Conservation (phyloP, 495 filamentous ascomycete species). For the Thozetella sp. region DNA sequence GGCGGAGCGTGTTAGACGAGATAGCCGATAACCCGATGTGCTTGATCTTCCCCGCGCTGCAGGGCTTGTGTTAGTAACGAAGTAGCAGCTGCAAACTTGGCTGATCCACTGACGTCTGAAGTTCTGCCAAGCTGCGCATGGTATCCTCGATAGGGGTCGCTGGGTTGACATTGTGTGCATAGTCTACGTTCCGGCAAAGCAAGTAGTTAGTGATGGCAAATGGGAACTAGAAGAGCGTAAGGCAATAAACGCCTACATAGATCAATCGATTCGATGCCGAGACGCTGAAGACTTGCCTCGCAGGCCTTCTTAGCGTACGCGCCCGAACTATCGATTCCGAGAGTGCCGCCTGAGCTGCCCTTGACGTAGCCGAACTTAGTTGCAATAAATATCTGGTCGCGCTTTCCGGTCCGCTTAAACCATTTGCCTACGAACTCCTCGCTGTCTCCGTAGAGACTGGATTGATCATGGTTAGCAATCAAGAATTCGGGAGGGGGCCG, state of each 20-base stretch:
- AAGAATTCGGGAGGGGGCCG: conserved; percentile 18
- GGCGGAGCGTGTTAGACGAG: conserved; percentile 38
- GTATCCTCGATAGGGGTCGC: conserved; percentile 52
- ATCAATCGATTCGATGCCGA: conserved; percentile 48
- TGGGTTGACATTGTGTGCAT: conserved; percentile 25
- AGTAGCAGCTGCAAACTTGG: no score
- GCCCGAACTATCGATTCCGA: conserved; percentile 33
- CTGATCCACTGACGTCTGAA: conserved; percentile 49
- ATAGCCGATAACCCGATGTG: conserved; percentile 48
- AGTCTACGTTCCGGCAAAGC: conserved; percentile 29
- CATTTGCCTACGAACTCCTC: conserved; percentile 54
- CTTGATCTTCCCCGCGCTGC: conserved; percentile 48
- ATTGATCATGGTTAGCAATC: neutral
- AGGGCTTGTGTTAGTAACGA: neutral
- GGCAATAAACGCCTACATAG: conserved; percentile 30
- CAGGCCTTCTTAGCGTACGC: conserved; percentile 48
- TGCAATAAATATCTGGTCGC: conserved; percentile 54
- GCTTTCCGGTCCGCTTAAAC: conserved; percentile 51
- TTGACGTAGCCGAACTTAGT: conserved; percentile 53
- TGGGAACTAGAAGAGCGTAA: conserved; percentile 3
- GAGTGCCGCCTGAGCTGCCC: conserved; percentile 16
- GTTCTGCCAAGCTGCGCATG: conserved; percentile 45
- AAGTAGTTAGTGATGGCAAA: conserved; percentile 28
- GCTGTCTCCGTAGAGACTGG: conserved; percentile 37
- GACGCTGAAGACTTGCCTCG: conserved; percentile 36